Conservation (phyloP, 257 asterid genomes). For the Nicotiana benthamiana region DNA sequence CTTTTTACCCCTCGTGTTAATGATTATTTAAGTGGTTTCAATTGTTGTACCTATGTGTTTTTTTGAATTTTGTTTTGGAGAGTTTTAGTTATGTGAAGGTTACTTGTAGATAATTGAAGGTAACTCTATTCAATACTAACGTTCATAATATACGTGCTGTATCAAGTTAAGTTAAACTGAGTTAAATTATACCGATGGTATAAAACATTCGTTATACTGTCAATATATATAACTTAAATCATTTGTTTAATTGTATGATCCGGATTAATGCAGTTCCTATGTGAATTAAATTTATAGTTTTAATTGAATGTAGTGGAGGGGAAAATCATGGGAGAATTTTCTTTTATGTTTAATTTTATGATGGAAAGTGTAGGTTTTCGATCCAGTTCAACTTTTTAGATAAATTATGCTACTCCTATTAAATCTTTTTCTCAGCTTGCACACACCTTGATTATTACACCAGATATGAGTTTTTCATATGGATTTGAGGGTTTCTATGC, state of each 20-base stretch:
- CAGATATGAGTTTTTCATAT: neutral
- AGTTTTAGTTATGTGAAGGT: no score
- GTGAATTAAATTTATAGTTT: neutral
- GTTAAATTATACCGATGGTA: no score
- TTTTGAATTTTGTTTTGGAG: no score
- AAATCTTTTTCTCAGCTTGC: neutral
- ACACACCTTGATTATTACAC: no score
- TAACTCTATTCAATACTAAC: no score
- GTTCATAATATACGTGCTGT: no score
- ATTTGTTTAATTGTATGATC: neutral
- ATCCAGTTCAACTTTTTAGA: neutral
- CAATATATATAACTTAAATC: no score
- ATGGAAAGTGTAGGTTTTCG: neutral
- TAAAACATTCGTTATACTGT: no score
- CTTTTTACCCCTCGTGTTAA: neutral
- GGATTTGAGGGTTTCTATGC: neutral
- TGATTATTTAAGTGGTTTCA: neutral
- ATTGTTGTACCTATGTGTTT: neutral
- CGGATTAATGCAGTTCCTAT: neutral
- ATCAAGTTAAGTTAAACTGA: no score
- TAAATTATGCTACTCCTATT: neutral
- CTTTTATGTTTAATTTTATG: neutral
- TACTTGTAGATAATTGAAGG: no score
- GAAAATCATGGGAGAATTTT: neutral
- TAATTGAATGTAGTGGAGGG: neutral